A percentile compares a stretch with the other conserved stretches of the same genome.
These are phyloP conservation scores for Phialemoniopsis sp. DNA, from an alignment of 2,329 filamentous ascomycete genomes.

Conservation along the genomic window DNA sequence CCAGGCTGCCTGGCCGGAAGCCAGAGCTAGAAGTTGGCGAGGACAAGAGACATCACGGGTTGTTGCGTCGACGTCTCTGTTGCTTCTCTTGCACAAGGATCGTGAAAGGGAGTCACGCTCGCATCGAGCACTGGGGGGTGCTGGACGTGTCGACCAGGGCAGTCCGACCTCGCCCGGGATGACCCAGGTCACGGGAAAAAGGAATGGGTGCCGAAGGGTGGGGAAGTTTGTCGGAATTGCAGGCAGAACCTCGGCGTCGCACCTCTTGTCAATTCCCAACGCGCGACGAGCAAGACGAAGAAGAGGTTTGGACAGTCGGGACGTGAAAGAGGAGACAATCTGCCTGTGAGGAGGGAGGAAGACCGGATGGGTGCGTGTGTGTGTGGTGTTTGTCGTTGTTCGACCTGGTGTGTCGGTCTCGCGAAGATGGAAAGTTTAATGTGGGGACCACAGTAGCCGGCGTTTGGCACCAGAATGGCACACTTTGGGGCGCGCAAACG, in stretches of 20 bases:
- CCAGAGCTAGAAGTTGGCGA: conserved; percentile 32
- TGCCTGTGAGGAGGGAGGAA: too few relatives aligned
- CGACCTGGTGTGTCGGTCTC: not conserved
- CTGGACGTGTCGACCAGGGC: too few relatives aligned
- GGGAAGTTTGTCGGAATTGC: too few relatives aligned
- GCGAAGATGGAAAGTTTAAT: conserved; percentile 2
- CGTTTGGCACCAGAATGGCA: not conserved
- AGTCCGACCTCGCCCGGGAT: too few relatives aligned
- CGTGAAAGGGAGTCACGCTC: not conserved
- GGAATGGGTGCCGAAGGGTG: too few relatives aligned
- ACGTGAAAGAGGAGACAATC: too few relatives aligned
- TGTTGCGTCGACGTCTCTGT: conserved; percentile 1
- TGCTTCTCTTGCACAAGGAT: not conserved
- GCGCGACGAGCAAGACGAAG: not conserved
- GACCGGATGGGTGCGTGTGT: too few relatives aligned
- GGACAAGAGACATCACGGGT: conserved; percentile 30
- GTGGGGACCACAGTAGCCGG: not conserved
- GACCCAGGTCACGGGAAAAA: too few relatives aligned
- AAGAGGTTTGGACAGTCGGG: not conserved
- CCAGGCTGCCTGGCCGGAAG: conserved; percentile 23
- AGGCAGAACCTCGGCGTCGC: too few relatives aligned
- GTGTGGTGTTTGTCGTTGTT: too few relatives aligned
- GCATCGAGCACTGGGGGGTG: not conserved
- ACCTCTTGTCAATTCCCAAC: too few relatives aligned
- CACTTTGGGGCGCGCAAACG: too few relatives aligned